A percentile compares a stretch with the other conserved stretches of the same genome.
Evolutionary conservation across 805 yeast genomes (phyloP).

Genomic region (Saturnispora diversa): DNA sequence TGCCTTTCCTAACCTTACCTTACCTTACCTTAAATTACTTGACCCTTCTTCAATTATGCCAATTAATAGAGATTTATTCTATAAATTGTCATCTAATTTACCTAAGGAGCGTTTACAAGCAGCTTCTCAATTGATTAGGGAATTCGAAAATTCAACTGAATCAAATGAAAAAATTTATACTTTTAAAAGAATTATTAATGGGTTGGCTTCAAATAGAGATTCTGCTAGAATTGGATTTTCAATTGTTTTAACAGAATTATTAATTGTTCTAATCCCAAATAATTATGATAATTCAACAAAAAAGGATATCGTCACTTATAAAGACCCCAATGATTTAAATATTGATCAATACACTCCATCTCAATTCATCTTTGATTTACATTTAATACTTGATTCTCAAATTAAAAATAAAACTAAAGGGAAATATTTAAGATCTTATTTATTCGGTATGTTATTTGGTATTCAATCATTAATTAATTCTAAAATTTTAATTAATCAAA

Average conservation of each 20-base stretch:
- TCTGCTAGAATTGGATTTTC: constrained; percentile 85
- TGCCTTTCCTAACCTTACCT: too few species aligned
- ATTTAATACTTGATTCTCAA: constrained; percentile 31
- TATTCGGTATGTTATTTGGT: constrained; percentile 83
- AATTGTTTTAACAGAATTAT: constrained; percentile 71
- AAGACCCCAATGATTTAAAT: neutral
- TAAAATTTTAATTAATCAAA: constrained; percentile 28
- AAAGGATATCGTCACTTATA: neutral
- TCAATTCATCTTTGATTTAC: constrained; percentile 31
- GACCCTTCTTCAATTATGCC: constrained; percentile 34
- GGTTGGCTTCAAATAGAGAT: constrained; percentile 74
- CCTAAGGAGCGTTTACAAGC: constrained; percentile 65
- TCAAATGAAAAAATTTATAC: constrained; percentile 76
- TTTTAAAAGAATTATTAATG: constrained; percentile 65
- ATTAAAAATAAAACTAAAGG: constrained; percentile 51
- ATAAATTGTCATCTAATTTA: constrained; percentile 66
- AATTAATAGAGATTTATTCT: constrained; percentile 70
- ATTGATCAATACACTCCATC: constrained; percentile 32
- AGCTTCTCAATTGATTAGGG: constrained; percentile 57
- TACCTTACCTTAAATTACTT: too few species aligned
- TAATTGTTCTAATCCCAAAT: constrained; percentile 27
- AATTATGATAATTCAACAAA: neutral
- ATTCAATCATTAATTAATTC: constrained; percentile 65
- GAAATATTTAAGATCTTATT: constrained; percentile 67
- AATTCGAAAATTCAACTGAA: constrained; percentile 38